These are phyloP conservation scores for Kuraishia hungarica DNA, from an alignment of 805 yeast genomes.

Conservation along the genomic window DNA sequence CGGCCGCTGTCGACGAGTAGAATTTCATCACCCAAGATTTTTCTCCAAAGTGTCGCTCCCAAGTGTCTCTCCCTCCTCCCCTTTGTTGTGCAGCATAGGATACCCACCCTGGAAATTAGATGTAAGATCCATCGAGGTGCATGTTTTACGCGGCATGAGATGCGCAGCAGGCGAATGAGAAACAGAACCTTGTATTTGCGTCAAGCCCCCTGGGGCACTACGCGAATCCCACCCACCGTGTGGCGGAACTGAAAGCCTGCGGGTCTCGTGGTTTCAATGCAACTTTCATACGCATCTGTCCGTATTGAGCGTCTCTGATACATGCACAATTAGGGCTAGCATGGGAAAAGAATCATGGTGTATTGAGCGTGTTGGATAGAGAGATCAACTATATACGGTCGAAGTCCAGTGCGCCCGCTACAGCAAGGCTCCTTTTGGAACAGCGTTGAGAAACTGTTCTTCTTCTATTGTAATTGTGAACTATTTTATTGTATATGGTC, in stretches of 20 bases:
- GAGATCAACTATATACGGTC: not conserved
- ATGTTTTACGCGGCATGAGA: not conserved
- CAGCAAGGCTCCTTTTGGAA: not conserved
- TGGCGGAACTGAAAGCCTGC: not conserved
- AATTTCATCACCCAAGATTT: too few species aligned
- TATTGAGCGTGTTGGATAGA: not conserved
- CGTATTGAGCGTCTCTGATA: not conserved
- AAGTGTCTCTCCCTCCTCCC: not conserved
- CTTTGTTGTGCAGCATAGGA: not conserved
- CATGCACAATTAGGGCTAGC: not conserved
- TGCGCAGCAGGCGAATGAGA: not conserved
- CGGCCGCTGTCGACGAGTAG: too few species aligned
- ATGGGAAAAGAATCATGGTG: not conserved
- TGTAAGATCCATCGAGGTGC: not conserved
- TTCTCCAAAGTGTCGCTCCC: too few species aligned
- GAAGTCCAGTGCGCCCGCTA: not conserved
- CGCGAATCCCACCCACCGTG: not conserved
- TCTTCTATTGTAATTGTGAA: too few species aligned
- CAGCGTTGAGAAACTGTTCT: not conserved
- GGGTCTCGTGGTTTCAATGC: not conserved
- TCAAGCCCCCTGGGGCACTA: not conserved
- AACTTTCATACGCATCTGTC: not conserved
- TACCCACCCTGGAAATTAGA: not conserved
- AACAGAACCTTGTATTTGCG: not conserved
- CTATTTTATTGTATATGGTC: too few species aligned